These are phyloP conservation scores for Fraxinus sp. DNA, from an alignment of 305 asterid species.

Conservation along the genomic window DNA sequence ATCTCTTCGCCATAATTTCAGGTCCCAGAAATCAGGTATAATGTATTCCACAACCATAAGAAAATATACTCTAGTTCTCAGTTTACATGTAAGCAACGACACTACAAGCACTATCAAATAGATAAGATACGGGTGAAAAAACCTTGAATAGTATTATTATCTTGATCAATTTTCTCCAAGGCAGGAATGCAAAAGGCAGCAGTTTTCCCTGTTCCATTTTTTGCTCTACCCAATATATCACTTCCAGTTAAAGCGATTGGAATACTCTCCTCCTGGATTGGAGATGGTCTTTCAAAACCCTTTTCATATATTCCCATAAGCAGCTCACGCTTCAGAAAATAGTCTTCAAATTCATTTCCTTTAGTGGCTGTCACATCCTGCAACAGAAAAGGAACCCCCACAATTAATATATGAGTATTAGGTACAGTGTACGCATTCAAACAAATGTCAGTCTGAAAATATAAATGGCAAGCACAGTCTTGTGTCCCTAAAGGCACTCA, in stretches of 20 bases:
- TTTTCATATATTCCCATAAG: slow-evolving; percentile 54
- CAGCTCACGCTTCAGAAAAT: slow-evolving; percentile 50
- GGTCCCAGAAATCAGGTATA: not conserved
- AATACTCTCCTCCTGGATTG: slow-evolving; percentile 53
- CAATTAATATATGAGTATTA: not conserved
- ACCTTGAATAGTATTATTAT: slow-evolving; percentile 50
- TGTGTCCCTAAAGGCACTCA: not conserved
- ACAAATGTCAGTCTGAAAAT: not conserved
- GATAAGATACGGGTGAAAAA: not conserved
- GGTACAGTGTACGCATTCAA: not conserved
- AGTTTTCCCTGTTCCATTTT: slow-evolving; percentile 54
- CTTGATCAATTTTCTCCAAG: slow-evolving; percentile 47
- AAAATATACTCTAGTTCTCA: not conserved
- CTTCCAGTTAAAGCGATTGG: slow-evolving; percentile 51
- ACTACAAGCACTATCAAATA: not conserved
- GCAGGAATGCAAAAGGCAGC: slow-evolving; percentile 57
- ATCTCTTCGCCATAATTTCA: not conserved
- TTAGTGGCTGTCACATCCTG: slow-evolving; percentile 56
- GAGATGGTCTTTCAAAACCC: slow-evolving; percentile 56
- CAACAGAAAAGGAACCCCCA: slow-evolving; percentile 15
- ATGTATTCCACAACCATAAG: not conserved
- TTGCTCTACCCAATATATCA: slow-evolving; percentile 51
- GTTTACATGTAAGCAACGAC: not conserved
- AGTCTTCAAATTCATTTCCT: slow-evolving; percentile 57
- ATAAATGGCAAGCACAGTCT: slow-evolving; percentile 3